Conservation (phyloP, 495 filamentous ascomycete species). For the Cudoniella acicularis region DNA sequence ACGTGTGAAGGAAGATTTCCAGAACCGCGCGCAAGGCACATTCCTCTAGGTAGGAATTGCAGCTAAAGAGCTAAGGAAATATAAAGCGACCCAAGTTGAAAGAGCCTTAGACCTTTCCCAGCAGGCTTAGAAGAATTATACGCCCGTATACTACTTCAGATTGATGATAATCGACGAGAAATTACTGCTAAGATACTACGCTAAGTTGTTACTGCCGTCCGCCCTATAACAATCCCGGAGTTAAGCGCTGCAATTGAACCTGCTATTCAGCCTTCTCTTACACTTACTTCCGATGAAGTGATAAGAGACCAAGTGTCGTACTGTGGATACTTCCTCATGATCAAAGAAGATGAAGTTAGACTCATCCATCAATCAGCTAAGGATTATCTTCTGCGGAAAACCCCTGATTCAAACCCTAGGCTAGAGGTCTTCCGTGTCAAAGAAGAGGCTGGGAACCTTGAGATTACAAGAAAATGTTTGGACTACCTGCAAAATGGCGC, state of each 20-base stretch:
- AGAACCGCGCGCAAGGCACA: slow-evolving; percentile 36
- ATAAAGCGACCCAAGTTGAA: slow-evolving; percentile 22
- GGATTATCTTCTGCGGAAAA: slow-evolving; percentile 29
- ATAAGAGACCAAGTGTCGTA: slow-evolving; percentile 21
- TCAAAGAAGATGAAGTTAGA: slow-evolving; percentile 24
- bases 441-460: slow-evolving; percentile 11
- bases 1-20: slow-evolving; percentile 29
- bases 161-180: slow-evolving; percentile 22
- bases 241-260: slow-evolving; percentile 19
- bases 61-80: slow-evolving; percentile 34
- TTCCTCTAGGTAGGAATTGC: slow-evolving; percentile 47
- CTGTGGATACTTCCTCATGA: slow-evolving; percentile 26
- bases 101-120: slow-evolving; percentile 25
- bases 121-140: slow-evolving; percentile 32
- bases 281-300: slow-evolving; percentile 11
- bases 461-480: slow-evolving; percentile 22
- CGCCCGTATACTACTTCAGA: slow-evolving; percentile 32
- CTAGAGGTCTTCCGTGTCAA: slow-evolving; percentile 25
- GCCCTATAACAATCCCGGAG: slow-evolving; percentile 31
- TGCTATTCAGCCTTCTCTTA: slow-evolving; percentile 1
- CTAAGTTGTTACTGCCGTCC: slow-evolving; percentile 30
- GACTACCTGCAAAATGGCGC: slow-evolving; percentile 18
- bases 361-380: slow-evolving; percentile 36
- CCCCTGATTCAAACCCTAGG: slow-evolving; percentile 11
- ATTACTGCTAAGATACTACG: slow-evolving; percentile 27